Evolutionary conservation across 441 rosid genomes (phyloP), one percentile per base, ranked within the genome.

Genomic region (California macrophylla): DNA sequence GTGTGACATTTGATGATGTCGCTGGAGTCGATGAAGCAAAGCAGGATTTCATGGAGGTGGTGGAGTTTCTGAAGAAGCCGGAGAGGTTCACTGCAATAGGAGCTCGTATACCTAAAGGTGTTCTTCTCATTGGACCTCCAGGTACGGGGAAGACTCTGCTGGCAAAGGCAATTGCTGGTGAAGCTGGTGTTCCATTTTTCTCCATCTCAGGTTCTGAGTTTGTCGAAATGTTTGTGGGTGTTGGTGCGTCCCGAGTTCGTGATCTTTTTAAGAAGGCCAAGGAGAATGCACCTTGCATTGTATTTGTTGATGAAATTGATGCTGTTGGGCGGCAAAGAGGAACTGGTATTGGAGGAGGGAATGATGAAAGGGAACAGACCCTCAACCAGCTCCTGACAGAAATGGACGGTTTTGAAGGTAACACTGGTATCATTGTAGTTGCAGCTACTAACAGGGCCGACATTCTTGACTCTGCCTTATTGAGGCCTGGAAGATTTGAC

Each of bases 11-110:
- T 67, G 94, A 93, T 77, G 98, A 93, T 76, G 97, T 93, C 62
- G 97, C 98, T 47, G 98, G 98, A 72, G 98, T 93, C 12, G 98
- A 93, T 75, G 98, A 93, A 80, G 98, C 97, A 20, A 93, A 90
- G 80, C 98, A 93, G 77, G 98, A 93, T 74, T 93, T 93, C 83
- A 88, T 90, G 92, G 98, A 93, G 82, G 97, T 93, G 73, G 97
- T 90, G 72, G 98, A 90, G 89, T 90, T 93, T 77, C 71, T 93
- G 29, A 93, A 90, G 87, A 93, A 90, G 83, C 98, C 98, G 16
- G 98, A 93, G 92, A 90, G 98, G 74, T 93, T 93, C 75, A 90
- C 98, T 29, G 96, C 97, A 0, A 81, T 93, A 8, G 97, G 98
- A 42, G 98, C 98, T 58, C 83, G 92, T 21, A 93, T 90, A 74